Evolutionary conservation across 495 filamentous ascomycete genomes (phyloP), one percentile per base, ranked within the genome.

Genomic region (Hypoxylon rickii): DNA sequence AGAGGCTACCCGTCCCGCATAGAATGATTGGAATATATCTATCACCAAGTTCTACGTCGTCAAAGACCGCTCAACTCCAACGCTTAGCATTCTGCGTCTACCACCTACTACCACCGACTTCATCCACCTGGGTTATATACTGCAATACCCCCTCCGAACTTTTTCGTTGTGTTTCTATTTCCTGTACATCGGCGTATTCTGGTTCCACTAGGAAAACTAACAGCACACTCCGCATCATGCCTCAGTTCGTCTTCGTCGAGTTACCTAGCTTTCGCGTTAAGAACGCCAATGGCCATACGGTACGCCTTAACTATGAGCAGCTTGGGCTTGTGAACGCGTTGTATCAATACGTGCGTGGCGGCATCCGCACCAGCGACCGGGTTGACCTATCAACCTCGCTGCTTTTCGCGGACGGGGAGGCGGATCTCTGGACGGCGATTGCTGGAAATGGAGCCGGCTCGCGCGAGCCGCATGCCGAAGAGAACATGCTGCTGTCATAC

Each of bases 241-340:
- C 58, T 29, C 63, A 66, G 41, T 68, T 68, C 39, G 58, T 68
- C 44, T 68, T 58, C 53, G 44, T 68, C 44, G 65, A 68, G 63
- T 59, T 68, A 3, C 65, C 65, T 16, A 61, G 58, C 26, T 68
- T 68, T 50, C 63, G 58, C 42, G 41, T 64, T 22, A 66, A 61
- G 43, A 54, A 66, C 38, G 61, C 54, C 41, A 61, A 26, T 34
- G 63, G 59, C 3, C 50, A 66, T 7, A 20, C 44, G 0, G 55
- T 68, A 19, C 44, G 51, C 18, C 41, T 68, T 20, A 63, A 51
- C 44, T 63, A 51, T 31, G 19, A 17, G 1, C 65, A 68, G 11
- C 45, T 68, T 0, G 58, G 63, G 1, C 56, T 62, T 1, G 31
- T 66, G 3, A 24, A 51, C 41, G 56, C 63, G 2, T 31, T 58